Conservation (phyloP, 345 rosid species). For the Hypericum androsaemum region DNA sequence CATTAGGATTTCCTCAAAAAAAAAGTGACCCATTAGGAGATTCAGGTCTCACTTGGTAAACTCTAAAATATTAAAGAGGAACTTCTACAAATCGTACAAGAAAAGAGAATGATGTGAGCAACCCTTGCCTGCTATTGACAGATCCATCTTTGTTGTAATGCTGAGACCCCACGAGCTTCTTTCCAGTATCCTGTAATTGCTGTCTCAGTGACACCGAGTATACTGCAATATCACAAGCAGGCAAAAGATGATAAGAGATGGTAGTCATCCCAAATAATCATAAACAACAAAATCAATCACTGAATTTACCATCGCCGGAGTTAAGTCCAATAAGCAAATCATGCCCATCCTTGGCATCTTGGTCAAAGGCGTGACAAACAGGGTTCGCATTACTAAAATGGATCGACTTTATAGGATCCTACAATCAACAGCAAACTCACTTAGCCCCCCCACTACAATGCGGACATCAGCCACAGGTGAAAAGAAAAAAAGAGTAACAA, state of each 20-base stretch:
- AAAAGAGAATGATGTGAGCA: not conserved
- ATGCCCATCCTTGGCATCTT: constrained; percentile 95
- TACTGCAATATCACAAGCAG: constrained; percentile 48
- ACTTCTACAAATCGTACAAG: too few species aligned
- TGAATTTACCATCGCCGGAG: constrained; percentile 85
- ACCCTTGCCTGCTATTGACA: constrained; percentile 73
- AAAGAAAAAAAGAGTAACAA: not conserved
- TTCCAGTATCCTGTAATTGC: constrained; percentile 93
- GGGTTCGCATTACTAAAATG: constrained; percentile 92
- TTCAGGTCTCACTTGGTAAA: too few species aligned
- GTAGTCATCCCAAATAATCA: constrained; percentile 11
- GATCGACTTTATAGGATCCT: constrained; percentile 98
- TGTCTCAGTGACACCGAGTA: constrained; percentile 96
- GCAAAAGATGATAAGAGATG: constrained; percentile 17
- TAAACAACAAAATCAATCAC: constrained; percentile 8
- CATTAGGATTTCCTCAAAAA: too few species aligned
- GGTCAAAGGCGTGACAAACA: constrained; percentile 92
- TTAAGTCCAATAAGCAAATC: constrained; percentile 87
- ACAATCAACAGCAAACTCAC: constrained; percentile 21
- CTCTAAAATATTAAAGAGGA: too few species aligned
- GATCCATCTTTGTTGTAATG: constrained; percentile 97
- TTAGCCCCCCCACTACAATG: constrained; percentile 14
- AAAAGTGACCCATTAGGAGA: too few species aligned
- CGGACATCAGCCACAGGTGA: not conserved
- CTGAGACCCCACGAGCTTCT: constrained; percentile 87